Evolutionary conservation across 352 stramenopile genomes (phyloP), one percentile per base, ranked within the genome.

Genomic region (Phytopythium vexans): DNA sequence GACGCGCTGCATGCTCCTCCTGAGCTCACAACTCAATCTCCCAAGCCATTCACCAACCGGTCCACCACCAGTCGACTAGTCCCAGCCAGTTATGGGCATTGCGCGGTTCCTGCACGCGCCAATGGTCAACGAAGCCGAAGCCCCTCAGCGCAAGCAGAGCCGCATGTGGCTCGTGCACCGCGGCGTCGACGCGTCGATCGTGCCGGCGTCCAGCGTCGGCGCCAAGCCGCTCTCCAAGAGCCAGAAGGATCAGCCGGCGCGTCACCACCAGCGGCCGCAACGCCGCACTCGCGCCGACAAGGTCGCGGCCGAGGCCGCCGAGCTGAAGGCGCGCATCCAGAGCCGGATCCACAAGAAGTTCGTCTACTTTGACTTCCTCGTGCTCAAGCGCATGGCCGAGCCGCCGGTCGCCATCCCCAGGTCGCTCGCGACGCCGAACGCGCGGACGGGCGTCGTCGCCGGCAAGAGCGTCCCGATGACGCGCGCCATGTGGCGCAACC

Each of bases 401-500:
- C 74, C 77, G 8, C 77, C 77, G 1, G 75, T 86, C 16, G 62
- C 43, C 44, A 77, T 86, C 14, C 77, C 77, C 0, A 58, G 65
- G 61, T 46, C 60, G 15, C 50, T 88, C 8, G 62, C 64, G 1
- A 56, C 59, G 31, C 55, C 54, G 35, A 49, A 55, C 46, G 73
- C 71, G 3, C 62, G 46, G 27, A 52, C 58, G 35, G 64, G 68
- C 14, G 53, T 81, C 15, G 77, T 88, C 50, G 71, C 64, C 4
- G 77, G 77, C 45, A 85, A 86, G 63, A 70, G 66, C 38, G 64
- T 88, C 52, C 74, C 77, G 7, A 77, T 85, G 60, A 85, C 74
- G 8, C 76, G 65, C 43, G 64, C 78, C 41, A 89, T 88, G 77
- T 86, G 72, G 72, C 54, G 72, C 50, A 81, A 73, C 33, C 62